Evolutionary conservation across 257 asterid species (phyloP).

Genomic region (Solanum virginianum): DNA sequence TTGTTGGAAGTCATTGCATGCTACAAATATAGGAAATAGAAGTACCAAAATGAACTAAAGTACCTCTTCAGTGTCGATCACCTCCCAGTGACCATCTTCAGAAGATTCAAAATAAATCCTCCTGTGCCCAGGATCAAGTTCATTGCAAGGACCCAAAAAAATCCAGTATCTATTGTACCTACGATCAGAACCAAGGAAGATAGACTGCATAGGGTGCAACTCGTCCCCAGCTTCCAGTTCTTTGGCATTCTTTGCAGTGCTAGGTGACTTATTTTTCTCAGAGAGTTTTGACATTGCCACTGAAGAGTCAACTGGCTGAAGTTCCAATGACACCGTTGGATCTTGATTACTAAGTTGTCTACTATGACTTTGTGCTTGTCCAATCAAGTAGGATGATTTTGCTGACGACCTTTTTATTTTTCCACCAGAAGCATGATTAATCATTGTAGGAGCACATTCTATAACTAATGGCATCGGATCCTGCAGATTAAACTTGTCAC

Average conservation of each 20-base stretch:
- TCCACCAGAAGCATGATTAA: slow-evolving; percentile 54
- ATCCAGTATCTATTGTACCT: slow-evolving; percentile 98
- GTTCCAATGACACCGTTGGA: slow-evolving; percentile 25
- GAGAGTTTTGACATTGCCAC: slow-evolving; percentile 37
- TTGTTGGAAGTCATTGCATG: not conserved
- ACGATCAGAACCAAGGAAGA: slow-evolving; percentile 93
- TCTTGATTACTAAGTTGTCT: slow-evolving; percentile 11
- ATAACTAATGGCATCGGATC: slow-evolving; percentile 31
- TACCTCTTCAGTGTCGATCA: slow-evolving; percentile 86
- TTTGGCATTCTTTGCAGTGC: slow-evolving; percentile 22
- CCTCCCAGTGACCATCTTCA: slow-evolving; percentile 98
- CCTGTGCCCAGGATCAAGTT: slow-evolving; percentile 86
- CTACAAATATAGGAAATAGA: not conserved
- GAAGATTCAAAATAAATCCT: slow-evolving; percentile 96
- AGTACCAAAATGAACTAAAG: not conserved
- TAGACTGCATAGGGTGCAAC: slow-evolving; percentile 91
- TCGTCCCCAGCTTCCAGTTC: slow-evolving; percentile 30
- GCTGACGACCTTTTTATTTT: slow-evolving; percentile 70
- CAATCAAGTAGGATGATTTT: slow-evolving; percentile 21
- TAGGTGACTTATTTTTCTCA: slow-evolving; percentile 23
- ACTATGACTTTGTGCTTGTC: slow-evolving; percentile 21
- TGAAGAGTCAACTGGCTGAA: slow-evolving; percentile 61
- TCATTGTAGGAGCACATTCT: slow-evolving; percentile 24
- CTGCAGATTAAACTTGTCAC: slow-evolving; percentile 20
- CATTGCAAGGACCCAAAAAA: slow-evolving; percentile 95